Conservation (phyloP, 2,329 filamentous ascomycete genomes). For the Verticillium nonalfalfae region DNA sequence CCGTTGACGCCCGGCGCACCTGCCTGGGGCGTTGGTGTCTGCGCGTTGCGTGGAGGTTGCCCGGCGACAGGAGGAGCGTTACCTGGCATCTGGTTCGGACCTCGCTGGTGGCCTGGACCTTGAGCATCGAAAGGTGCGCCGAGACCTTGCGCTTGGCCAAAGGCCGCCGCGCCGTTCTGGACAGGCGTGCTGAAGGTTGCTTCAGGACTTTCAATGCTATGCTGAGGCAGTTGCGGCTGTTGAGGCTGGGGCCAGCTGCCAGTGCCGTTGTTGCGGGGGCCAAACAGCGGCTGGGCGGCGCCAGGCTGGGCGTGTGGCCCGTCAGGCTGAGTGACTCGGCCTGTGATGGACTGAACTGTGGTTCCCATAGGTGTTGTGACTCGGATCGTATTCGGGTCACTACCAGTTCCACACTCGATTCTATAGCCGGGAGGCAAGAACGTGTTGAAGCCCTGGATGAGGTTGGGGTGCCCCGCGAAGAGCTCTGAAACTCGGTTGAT, state of each 20-base stretch:
- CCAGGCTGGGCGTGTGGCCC: slow-evolving; percentile 26
- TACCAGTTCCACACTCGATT: slow-evolving; percentile 90
- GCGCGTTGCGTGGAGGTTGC: slow-evolving; percentile 43
- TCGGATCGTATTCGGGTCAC: slow-evolving; percentile 91
- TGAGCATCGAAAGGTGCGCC: slow-evolving; percentile 18
- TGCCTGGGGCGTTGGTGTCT: slow-evolving; percentile 53
- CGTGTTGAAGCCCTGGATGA: slow-evolving; percentile 97
- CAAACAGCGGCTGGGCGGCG: slow-evolving; percentile 37
- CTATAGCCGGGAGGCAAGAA: slow-evolving; percentile 93
- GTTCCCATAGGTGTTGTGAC: slow-evolving; percentile 98
- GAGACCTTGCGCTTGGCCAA: slow-evolving; percentile 28
- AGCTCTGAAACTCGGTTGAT: slow-evolving; percentile 94
- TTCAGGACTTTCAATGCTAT: slow-evolving; percentile 58
- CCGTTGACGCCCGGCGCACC: slow-evolving; percentile 57
- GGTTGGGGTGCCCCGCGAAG: slow-evolving; percentile 89
- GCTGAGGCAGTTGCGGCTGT: slow-evolving; percentile 38
- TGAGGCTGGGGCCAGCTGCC: slow-evolving; percentile 48
- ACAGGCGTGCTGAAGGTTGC: slow-evolving; percentile 53
- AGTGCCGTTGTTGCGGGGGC: slow-evolving; percentile 26
- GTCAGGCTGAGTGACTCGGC: slow-evolving; percentile 41
- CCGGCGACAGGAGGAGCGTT: slow-evolving; percentile 30
- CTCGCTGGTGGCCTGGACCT: slow-evolving; percentile 23
- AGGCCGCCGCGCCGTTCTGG: slow-evolving; percentile 41
- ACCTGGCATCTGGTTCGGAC: slow-evolving; percentile 19
- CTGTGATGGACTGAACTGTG: slow-evolving; percentile 79